Conservation (phyloP, 257 asterid genomes). For the Solanum piurae region DNA sequence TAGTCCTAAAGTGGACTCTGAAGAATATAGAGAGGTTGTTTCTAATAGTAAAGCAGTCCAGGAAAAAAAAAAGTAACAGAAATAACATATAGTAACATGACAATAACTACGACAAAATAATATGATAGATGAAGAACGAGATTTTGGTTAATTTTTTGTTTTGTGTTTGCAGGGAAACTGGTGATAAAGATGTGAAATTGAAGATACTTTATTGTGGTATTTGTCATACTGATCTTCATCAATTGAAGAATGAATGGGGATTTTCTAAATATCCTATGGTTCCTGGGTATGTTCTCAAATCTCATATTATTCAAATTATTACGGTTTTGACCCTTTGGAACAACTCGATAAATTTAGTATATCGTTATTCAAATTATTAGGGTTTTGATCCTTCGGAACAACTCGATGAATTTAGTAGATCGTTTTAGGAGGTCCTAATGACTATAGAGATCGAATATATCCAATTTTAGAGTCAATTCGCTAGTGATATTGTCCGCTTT, state of each 20-base stretch:
- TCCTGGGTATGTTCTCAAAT: conserved; percentile 23
- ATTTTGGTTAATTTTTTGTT: not conserved
- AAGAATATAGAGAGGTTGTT: no score
- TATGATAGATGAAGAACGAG: not conserved
- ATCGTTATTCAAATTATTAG: not conserved
- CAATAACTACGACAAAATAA: not conserved
- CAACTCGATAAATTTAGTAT: not conserved
- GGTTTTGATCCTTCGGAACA: not conserved
- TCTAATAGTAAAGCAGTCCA: accelerated
- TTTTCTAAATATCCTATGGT: conserved; percentile 27
- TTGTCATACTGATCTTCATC: conserved; percentile 44
- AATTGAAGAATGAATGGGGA: conserved; percentile 27
- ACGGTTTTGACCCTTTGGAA: not conserved
- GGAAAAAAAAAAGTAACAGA: no score
- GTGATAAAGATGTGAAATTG: conserved; percentile 24
- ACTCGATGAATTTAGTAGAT: not conserved
- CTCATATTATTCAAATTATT: not conserved
- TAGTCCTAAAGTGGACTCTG: no score
- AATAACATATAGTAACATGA: no score
- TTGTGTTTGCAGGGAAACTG: conserved; percentile 15
- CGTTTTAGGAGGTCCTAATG: not conserved
- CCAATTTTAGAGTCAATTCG: not conserved
- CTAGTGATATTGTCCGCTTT: no score
- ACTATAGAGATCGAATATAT: not conserved
- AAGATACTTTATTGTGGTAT: conserved; percentile 40